These are phyloP conservation scores for Ramaria rubella DNA, from an alignment of 768 basidiomycete genomes.

Conservation along the genomic window DNA sequence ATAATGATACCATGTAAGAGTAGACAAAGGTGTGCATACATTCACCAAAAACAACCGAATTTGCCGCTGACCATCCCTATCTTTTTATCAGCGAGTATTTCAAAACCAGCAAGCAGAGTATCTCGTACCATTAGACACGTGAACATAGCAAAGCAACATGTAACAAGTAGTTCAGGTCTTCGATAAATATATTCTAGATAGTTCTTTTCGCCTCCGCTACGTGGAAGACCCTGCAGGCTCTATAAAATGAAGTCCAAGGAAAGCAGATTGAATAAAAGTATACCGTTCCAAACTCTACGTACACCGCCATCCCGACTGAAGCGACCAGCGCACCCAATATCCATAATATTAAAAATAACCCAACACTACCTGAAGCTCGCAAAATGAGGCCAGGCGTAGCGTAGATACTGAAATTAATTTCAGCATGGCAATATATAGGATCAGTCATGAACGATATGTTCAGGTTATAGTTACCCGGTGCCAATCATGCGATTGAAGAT, in stretches of 20 bases:
- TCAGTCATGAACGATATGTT: neutral
- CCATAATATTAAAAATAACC: slow-evolving; percentile 65
- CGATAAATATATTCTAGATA: slow-evolving; percentile 68
- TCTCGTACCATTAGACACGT: slow-evolving; percentile 48
- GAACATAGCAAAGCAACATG: slow-evolving; percentile 54
- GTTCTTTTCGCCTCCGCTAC: slow-evolving; percentile 70
- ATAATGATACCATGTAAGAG: neutral
- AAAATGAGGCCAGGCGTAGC: slow-evolving; percentile 65
- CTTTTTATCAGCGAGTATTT: neutral
- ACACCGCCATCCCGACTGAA: slow-evolving; percentile 60
- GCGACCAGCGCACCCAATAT: slow-evolving; percentile 59
- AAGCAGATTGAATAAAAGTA: neutral
- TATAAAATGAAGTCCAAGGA: neutral
- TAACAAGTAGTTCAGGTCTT: slow-evolving; percentile 52
- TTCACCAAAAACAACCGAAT: slow-evolving; percentile 65
- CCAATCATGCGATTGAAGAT: slow-evolving; percentile 76
- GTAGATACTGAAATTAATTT: slow-evolving; percentile 46
- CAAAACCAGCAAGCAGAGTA: neutral
- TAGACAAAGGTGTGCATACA: slow-evolving; percentile 34
- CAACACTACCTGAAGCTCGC: slow-evolving; percentile 60
- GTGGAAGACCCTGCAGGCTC: slow-evolving; percentile 50
- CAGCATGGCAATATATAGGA: neutral
- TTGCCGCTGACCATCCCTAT: slow-evolving; percentile 54
- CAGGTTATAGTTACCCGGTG: slow-evolving; percentile 59
- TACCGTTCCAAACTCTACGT: slow-evolving; percentile 71